Percentiles rank a stretch among this genome's conserved stretches.
phyloP scores from a whole-genome alignment of 163 green algal species.

The Chlamydomonas reinhardtii region DNA sequence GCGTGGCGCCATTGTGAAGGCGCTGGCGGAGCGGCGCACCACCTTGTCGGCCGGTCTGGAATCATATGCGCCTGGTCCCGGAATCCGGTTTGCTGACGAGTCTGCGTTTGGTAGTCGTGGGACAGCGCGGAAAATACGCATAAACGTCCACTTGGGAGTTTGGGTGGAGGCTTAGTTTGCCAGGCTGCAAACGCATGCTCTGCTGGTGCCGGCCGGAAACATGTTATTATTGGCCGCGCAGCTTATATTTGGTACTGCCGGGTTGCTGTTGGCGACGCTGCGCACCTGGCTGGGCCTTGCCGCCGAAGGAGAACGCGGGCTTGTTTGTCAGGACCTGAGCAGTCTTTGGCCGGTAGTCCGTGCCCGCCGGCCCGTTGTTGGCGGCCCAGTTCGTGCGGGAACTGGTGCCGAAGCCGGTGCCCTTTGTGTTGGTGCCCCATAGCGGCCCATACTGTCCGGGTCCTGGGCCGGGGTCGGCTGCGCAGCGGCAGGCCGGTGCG shows the following conservation, averaged over 20 bases:
- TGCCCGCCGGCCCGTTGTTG: background rate
- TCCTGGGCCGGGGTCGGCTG: slow-evolving; percentile 6
- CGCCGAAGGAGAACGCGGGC: slow-evolving; percentile 28
- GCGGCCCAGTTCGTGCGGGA: background rate
- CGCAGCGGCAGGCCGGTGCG: background rate
- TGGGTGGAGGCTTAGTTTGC: too few relatives aligned
- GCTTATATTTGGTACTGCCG: too few relatives aligned
- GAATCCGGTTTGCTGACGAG: background rate
- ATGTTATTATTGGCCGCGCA: too few relatives aligned
- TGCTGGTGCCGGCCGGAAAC: too few relatives aligned
- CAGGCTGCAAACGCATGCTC: too few relatives aligned
- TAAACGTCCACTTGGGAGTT: too few relatives aligned
- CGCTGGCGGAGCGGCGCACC: background rate
- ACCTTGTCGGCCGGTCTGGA: background rate
- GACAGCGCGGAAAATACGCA: too few relatives aligned
- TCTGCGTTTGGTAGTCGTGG: too few relatives aligned
- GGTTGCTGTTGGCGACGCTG: too few relatives aligned
- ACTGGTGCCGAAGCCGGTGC: slow-evolving; percentile 27
- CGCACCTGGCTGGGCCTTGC: background rate
- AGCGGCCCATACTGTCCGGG: slow-evolving; percentile 6
- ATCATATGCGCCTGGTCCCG: slow-evolving; percentile 34
- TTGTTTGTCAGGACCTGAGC: background rate
- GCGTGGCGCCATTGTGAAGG: background rate
- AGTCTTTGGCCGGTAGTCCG: background rate
- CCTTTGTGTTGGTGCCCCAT: background rate